Evolutionary conservation across 208 protist species (phyloP).

Genomic region (Acanthamoeba triangularis): DNA sequence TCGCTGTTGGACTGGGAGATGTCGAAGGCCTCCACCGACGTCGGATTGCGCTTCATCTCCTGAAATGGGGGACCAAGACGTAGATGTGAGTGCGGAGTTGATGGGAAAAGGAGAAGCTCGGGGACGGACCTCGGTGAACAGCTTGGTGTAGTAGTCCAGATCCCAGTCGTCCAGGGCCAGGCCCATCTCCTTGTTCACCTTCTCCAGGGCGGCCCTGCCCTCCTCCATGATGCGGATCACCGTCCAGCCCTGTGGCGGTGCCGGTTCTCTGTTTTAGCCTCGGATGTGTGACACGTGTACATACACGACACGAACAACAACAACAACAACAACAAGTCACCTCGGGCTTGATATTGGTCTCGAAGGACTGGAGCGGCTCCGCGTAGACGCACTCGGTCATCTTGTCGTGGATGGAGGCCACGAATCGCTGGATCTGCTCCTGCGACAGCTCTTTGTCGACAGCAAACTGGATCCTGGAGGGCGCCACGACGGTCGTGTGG

Average conservation of each 20-base stretch:
- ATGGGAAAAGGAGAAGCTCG: neutral
- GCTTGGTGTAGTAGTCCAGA: slow-evolving; percentile 89
- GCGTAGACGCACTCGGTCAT: slow-evolving; percentile 91
- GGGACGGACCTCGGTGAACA: slow-evolving; percentile 82
- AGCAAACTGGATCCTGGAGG: slow-evolving; percentile 28
- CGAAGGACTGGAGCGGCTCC: slow-evolving; percentile 81
- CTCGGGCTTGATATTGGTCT: slow-evolving; percentile 77
- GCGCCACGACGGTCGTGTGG: neutral
- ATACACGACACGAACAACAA: no score
- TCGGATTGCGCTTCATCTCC: slow-evolving; percentile 90
- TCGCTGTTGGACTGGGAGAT: slow-evolving; percentile 92
- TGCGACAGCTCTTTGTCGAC: slow-evolving; percentile 13
- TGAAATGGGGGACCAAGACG: neutral
- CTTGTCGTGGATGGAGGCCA: slow-evolving; percentile 87
- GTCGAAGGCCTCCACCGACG: slow-evolving; percentile 91
- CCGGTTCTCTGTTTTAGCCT: neutral
- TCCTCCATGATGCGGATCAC: slow-evolving; percentile 85
- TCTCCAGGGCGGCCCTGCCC: slow-evolving; percentile 86
- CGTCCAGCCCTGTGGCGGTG: slow-evolving; percentile 39
- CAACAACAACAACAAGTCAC: neutral
- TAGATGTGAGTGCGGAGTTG: neutral
- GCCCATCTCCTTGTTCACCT: slow-evolving; percentile 88
- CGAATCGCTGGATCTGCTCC: slow-evolving; percentile 51
- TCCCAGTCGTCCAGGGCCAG: slow-evolving; percentile 90
- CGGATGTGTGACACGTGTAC: no score